phyloP scores from a whole-genome alignment of 176 grass and related monocot species.

The Leersia perrieri region DNA sequence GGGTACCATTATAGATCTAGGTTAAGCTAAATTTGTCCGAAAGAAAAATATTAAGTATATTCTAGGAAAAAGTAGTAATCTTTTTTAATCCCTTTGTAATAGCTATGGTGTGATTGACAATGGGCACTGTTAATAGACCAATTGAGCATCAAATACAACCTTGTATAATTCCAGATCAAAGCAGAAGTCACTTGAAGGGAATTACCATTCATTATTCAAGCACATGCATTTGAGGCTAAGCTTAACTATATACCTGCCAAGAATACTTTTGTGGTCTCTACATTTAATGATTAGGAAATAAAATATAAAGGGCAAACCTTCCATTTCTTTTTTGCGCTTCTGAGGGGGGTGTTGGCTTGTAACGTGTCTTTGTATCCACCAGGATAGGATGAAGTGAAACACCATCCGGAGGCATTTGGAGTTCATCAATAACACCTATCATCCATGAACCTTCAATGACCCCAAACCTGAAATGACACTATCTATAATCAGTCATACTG shows the following conservation, averaged over 20 bases:
- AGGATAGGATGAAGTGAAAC: slow-evolving; percentile 50
- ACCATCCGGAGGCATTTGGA: slow-evolving; percentile 47
- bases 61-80: not conserved
- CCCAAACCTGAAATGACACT: slow-evolving; percentile 51
- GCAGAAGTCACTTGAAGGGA: not conserved
- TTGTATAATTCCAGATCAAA: not conserved
- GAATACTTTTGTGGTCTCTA: not conserved
- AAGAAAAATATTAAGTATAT: not conserved
- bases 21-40: not conserved
- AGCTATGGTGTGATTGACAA: not conserved
- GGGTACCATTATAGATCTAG: not conserved
- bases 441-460: slow-evolving; percentile 73
- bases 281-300: not conserved
- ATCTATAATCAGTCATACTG: not conserved
- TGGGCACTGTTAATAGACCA: not conserved
- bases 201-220: not conserved
- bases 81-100: not conserved
- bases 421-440: slow-evolving; percentile 88
- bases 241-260: not conserved
- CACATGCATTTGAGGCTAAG: not conserved
- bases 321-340: slow-evolving; percentile 94
- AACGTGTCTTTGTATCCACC: slow-evolving; percentile 85
- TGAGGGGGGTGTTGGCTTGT: slow-evolving; percentile 45
- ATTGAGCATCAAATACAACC: not conserved
- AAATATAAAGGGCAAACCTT: slow-evolving; percentile 45